phyloP scores from a whole-genome alignment of 1,284 basidiomycete genomes.

The Irpex sp. region DNA sequence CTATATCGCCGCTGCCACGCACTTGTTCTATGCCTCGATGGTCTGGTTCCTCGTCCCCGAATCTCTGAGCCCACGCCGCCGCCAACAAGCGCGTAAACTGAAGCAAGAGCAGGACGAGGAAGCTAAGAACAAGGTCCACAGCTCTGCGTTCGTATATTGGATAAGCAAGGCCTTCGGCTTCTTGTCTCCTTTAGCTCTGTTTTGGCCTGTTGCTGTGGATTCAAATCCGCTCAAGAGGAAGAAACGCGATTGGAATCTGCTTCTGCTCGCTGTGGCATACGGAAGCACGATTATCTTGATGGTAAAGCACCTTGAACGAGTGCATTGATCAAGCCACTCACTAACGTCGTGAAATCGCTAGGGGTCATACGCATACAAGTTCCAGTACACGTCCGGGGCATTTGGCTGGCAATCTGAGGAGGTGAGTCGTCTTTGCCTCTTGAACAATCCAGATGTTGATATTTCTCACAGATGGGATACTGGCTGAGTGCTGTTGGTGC shows the following conservation, averaged over 20 bases:
- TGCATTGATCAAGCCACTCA: not conserved
- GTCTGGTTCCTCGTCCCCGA: constrained; percentile 71
- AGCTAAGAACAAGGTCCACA: constrained; percentile 9
- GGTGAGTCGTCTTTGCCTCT: constrained; percentile 36
- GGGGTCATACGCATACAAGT: constrained; percentile 62
- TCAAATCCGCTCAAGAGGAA: constrained; percentile 35
- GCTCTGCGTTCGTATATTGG: constrained; percentile 3
- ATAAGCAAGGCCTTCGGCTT: constrained; percentile 48
- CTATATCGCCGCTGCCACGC: constrained; percentile 53
- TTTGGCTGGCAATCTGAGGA: constrained; percentile 76
- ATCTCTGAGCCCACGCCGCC: constrained; percentile 52
- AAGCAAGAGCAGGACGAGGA: constrained; percentile 29
- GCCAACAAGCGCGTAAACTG: constrained; percentile 28
- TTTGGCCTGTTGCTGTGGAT: constrained; percentile 46
- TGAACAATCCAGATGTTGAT: not conserved
- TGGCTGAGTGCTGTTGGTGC: constrained; percentile 65
- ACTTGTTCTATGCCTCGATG: constrained; percentile 47
- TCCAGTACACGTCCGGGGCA: constrained; percentile 64
- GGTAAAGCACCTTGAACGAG: constrained; percentile 35
- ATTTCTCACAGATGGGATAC: constrained; percentile 62
- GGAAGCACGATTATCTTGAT: constrained; percentile 52
- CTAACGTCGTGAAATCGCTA: constrained; percentile 24
- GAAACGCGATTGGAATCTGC: constrained; percentile 69
- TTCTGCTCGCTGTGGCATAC: constrained; percentile 52
- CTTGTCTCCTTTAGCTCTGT: constrained; percentile 62